phyloP scores from a whole-genome alignment of 2,329 filamentous ascomycete genomes.

The Fusarium lateritium region DNA sequence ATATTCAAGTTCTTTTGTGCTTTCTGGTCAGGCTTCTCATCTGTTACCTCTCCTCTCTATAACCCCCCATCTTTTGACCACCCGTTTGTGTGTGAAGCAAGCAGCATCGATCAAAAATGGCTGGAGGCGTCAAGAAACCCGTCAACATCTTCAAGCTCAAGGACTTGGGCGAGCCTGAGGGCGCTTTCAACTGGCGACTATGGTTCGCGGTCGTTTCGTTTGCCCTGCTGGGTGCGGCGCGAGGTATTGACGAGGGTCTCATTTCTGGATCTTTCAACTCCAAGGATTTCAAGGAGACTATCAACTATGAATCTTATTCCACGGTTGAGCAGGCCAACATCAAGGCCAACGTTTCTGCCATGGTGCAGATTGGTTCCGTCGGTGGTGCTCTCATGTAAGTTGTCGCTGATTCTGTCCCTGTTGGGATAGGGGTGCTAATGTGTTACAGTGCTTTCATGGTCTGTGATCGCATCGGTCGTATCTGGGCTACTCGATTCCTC shows the following conservation, averaged over 20 bases:
- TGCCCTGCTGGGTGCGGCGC: constrained; percentile 81
- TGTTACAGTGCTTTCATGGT: constrained; percentile 68
- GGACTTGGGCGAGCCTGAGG: constrained; percentile 75
- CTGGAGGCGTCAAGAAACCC: constrained; percentile 67
- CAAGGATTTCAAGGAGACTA: constrained; percentile 72
- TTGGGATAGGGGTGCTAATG: background rate
- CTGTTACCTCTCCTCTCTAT: background rate
- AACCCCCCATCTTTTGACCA: background rate
- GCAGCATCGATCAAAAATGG: constrained; percentile 55
- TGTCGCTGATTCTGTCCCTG: background rate
- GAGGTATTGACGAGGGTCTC: constrained; percentile 85
- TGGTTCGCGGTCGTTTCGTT: constrained; percentile 84
- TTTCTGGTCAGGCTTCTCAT: background rate
- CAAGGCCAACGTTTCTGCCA: constrained; percentile 82
- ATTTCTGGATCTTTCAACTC: constrained; percentile 80
- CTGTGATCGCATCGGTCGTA: constrained; percentile 73
- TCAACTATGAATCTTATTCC: constrained; percentile 69
- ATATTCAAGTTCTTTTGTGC: background rate
- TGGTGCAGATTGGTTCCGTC: constrained; percentile 86
- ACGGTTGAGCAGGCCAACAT: constrained; percentile 73
- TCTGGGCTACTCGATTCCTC: constrained; percentile 72
- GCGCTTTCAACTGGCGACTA: constrained; percentile 82
- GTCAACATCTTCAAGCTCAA: constrained; percentile 76
- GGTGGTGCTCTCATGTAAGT: constrained; percentile 73
- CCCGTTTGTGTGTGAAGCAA: background rate